Conservation (phyloP, 2,329 filamentous ascomycete species). For the Sporothrix dimorphospora region DNA sequence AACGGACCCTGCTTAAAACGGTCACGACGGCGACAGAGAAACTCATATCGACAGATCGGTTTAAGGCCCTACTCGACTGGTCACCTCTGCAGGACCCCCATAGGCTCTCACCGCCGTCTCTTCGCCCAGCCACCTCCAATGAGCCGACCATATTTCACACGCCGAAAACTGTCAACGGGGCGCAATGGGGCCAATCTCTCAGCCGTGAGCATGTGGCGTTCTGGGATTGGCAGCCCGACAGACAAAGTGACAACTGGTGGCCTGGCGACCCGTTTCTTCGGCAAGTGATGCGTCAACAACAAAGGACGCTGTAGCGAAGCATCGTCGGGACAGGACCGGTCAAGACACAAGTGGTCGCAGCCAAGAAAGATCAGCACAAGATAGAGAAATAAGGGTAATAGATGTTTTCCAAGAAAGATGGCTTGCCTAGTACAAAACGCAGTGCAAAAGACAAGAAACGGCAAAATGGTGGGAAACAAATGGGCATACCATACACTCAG, state of each 20-base stretch:
- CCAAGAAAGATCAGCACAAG: neutral
- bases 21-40: neutral
- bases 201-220: slow-evolving; percentile 13
- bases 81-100: neutral
- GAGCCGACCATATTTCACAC: neutral
- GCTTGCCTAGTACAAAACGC: neutral
- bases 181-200: neutral
- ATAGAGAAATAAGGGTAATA: neutral
- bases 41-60: no score
- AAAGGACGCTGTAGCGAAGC: neutral
- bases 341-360: neutral
- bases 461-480: neutral
- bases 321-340: neutral
- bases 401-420: neutral
- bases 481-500: neutral
- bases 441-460: neutral
- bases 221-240: slow-evolving; percentile 3
- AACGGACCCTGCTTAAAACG: neutral
- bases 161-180: neutral
- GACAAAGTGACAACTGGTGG: neutral
- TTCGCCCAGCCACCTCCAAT: neutral
- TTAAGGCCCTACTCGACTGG: neutral
- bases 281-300: neutral
- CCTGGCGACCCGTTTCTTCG: slow-evolving; percentile 8
- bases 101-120: neutral